Evolutionary conservation across 306 rosid genomes (phyloP), one percentile per base, ranked within the genome.

Genomic region (Vigna angularis): DNA sequence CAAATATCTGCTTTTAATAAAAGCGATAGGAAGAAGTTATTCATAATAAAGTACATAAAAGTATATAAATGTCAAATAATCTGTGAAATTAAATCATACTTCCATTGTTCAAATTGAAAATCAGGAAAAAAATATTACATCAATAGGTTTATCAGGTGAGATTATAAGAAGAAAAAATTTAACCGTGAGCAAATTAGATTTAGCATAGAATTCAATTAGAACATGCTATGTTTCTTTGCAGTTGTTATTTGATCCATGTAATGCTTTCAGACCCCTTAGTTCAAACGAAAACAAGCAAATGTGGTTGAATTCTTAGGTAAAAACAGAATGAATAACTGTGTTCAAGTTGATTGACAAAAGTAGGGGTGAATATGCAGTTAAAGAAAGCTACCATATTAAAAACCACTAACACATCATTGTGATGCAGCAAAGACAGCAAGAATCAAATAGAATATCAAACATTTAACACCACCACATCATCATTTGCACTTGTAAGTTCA

Each of bases 381-480:
- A 32, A 15, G 24, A 32, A 61, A 30, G 66, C 20, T 22, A 34
- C 48, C 12, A 18, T 34, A 16, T 11, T 61, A 28, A 61, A 61
- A 10, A 30, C 34, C 44, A 61, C 15, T 15, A 30, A 14, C 66
- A 30, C 15, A 18, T 61, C 17, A 61, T 9, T 55, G 42, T 57
- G 17, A 34, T 17, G 57, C 48, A 22, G 18, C 24, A 44, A 62
- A 79, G 48, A 74, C 12, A 36, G 18, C 42, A 9, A 70, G 45
- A 73, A 73, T 22, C 69, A 10, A 66, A 17, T 17, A 12, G 9
- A 68, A 7, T 32, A 63, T 38, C 36, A 50, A 70, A 53, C 79
- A 62, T 50, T 17, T 49, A 66, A 78, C 61, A 45, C 64, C 63
- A 72, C 4, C 24, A 20, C 24, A 62, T 32, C 45, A 68, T 32